phyloP scores from a whole-genome alignment of 257 asterid genomes.

The Nicotiana noctiflora region DNA sequence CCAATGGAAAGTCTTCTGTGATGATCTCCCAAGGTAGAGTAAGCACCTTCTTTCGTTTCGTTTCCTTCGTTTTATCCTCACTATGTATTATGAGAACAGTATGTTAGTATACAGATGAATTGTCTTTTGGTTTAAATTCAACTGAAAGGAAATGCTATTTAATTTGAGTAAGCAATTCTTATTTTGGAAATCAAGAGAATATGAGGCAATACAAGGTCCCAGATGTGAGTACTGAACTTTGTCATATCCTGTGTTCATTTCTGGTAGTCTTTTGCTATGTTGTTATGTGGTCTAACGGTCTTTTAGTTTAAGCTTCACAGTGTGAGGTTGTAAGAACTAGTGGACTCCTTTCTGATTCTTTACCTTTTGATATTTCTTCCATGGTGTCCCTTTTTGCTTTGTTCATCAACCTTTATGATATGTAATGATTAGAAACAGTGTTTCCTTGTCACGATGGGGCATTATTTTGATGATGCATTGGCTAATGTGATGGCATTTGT shows the following conservation, averaged over 20 bases:
- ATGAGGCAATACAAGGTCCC: neutral
- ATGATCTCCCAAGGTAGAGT: neutral
- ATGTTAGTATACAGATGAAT: neutral
- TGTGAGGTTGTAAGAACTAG: neutral
- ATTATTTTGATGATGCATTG: neutral
- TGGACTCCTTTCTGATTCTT: neutral
- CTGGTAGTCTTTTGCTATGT: neutral
- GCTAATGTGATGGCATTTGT: neutral
- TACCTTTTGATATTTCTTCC: neutral
- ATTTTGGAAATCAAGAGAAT: neutral
- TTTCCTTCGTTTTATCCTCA: too few relatives aligned
- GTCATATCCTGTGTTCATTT: neutral
- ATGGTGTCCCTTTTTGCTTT: neutral
- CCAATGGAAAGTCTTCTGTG: too few relatives aligned
- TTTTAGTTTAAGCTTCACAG: neutral
- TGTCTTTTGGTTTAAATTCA: neutral
- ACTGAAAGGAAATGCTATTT: too few relatives aligned
- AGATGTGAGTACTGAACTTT: neutral
- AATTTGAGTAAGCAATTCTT: too few relatives aligned
- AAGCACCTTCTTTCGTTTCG: too few relatives aligned
- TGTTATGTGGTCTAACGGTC: neutral
- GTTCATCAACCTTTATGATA: neutral
- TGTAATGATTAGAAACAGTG: neutral
- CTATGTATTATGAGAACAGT: too few relatives aligned
- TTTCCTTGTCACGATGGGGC: neutral